Evolutionary conservation across 495 filamentous ascomycete species (phyloP), one percentile per base, ranked within the genome.

Genomic region (Penicillium psychrofluorescens): DNA sequence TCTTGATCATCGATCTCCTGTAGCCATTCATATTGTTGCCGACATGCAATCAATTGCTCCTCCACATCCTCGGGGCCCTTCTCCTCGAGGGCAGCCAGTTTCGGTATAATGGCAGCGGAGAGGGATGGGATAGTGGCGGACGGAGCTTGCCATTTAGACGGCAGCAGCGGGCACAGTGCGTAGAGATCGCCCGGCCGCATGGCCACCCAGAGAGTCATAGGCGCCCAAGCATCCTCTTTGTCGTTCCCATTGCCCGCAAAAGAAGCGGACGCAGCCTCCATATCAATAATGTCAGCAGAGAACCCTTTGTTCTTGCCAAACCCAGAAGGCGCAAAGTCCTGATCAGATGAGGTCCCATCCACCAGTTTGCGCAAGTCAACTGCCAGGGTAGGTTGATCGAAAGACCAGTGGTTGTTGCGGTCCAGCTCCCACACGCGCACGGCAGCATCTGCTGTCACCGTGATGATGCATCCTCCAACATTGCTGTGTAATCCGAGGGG

Each of bases 151-250:
- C 88, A 95, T 53, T 80, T 88, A 11, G 75, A 76, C 5, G 90
- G 90, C 27, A 95, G 64, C 5, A 95, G 73, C 8, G 90, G 90
- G 59, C 90, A 95, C n/a, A 95, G 66, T 7, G 88, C 86, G 51
- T 95, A 95, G 7, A 95, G 76, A 53, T 94, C 89, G 5, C 90
- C 90, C 22, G 85, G 84, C 30, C 71, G 74, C 88, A 95, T 95
- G 11, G 86, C 88, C 36, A 95, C 66, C 88, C 88, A 95, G 12
- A 95, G 67, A 2, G 90, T 94, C 88, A 92, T 95, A 11, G 86
- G 74, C 7, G 86, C 83, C 90, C 90, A 95, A 28, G 83, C 83
- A 53, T 86, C 79, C 40, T 90, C 86, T 28, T 65, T 72, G 31
- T 70, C 69, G 22, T 56, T 65, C 28, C 81, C 83, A 41, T 68